Evolutionary conservation across 2,329 filamentous ascomycete species (phyloP).

Genomic region (Scytalidium lignicola): DNA sequence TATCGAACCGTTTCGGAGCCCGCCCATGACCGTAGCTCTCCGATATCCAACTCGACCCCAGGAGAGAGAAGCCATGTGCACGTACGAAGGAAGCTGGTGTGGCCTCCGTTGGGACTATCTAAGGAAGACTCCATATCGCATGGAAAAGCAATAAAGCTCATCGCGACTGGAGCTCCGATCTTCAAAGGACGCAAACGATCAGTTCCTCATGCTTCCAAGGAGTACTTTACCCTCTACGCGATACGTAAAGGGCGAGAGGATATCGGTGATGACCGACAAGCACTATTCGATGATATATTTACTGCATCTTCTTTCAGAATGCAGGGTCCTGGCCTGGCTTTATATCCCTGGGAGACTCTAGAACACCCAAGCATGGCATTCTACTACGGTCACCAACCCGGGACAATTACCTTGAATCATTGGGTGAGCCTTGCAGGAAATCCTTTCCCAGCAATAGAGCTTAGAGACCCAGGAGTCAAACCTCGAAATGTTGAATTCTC

Average conservation of each 20-base stretch:
- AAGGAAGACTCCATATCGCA: conserved; percentile 46
- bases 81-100: conserved; percentile 29
- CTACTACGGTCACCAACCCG: conserved; percentile 59
- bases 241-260: conserved; percentile 41
- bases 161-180: conserved; percentile 51
- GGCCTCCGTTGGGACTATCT: conserved; percentile 51
- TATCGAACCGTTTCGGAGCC: neutral
- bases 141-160: conserved; percentile 50
- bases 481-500: conserved; percentile 57
- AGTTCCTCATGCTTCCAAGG: conserved; percentile 48
- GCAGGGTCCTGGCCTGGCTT: conserved; percentile 13
- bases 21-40: neutral
- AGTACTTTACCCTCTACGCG: conserved; percentile 52
- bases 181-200: conserved; percentile 50
- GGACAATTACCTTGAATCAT: conserved; percentile 67
- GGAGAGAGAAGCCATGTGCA: neutral
- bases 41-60: neutral
- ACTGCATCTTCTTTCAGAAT: conserved; percentile 17
- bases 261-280: conserved; percentile 16
- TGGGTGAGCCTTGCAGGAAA: conserved; percentile 58
- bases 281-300: conserved; percentile 11
- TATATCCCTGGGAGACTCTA: conserved; percentile 60
- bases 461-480: conserved; percentile 52
- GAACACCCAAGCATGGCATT: conserved; percentile 71
- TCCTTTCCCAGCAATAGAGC: conserved; percentile 48